Conservation (phyloP, 805 yeast genomes). For the Torulaspora microellipsoides region DNA sequence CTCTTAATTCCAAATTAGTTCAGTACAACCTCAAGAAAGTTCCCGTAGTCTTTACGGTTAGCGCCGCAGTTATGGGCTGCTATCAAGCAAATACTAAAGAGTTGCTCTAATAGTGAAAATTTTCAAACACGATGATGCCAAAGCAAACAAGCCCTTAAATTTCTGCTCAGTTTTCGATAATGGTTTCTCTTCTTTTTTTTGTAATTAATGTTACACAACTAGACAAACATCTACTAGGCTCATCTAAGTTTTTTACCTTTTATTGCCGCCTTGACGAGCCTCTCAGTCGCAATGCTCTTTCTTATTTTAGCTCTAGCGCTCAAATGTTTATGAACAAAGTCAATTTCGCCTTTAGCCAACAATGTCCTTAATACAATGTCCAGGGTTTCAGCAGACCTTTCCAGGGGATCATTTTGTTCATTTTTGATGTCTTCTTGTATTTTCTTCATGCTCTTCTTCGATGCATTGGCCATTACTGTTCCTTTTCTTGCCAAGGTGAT, state of each 20-base stretch:
- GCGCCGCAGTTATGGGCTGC: too few species aligned
- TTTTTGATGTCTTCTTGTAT: constrained; percentile 44
- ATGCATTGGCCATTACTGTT: constrained; percentile 70
- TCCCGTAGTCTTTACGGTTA: too few species aligned
- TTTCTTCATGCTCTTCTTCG: constrained; percentile 48
- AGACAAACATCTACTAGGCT: neutral
- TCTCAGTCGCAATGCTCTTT: constrained; percentile 34
- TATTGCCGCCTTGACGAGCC: constrained; percentile 23
- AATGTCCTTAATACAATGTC: constrained; percentile 70
- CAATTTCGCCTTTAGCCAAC: constrained; percentile 57
- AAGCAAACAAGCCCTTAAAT: too few species aligned
- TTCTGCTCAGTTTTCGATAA: neutral
- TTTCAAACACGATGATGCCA: too few species aligned
- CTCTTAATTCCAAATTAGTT: too few species aligned
- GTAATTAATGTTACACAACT: neutral
- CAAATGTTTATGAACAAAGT: constrained; percentile 54
- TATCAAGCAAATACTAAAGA: too few species aligned
- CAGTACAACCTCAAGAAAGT: too few species aligned
- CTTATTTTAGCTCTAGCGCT: constrained; percentile 52
- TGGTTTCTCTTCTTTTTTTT: neutral
- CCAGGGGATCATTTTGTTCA: constrained; percentile 42
- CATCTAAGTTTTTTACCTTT: constrained; percentile 17
- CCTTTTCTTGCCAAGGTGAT: constrained; percentile 55
- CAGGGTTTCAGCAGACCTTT: constrained; percentile 43
- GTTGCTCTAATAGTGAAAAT: too few species aligned